Evolutionary conservation across 352 stramenopile genomes (phyloP).

Genomic region (Aphanomyces cochlioides): DNA sequence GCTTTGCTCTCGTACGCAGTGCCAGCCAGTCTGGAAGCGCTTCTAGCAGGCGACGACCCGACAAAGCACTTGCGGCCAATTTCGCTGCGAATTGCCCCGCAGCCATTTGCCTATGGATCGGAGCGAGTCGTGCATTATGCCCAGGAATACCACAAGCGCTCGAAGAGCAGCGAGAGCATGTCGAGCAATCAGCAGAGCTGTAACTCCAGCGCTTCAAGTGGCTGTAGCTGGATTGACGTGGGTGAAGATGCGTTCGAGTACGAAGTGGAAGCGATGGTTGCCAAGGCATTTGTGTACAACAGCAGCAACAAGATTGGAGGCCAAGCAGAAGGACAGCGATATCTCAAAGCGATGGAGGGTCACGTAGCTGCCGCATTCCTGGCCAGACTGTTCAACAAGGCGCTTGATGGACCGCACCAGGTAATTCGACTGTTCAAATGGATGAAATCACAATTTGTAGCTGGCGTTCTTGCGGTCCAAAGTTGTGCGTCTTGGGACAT

Average conservation of each 20-base stretch:
- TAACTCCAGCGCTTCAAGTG: slow-evolving; percentile 36
- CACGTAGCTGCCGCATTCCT: not conserved
- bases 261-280: slow-evolving; percentile 9
- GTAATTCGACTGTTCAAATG: slow-evolving; percentile 12
- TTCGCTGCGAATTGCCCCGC: slow-evolving; percentile 35
- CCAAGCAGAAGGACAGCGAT: not conserved
- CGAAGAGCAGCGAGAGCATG: not conserved
- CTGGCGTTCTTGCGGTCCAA: slow-evolving; percentile 3
- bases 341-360: slow-evolving; percentile 15
- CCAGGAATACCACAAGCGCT: slow-evolving; percentile 32
- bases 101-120: slow-evolving; percentile 44
- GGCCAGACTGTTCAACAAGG: not conserved
- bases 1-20: not conserved
- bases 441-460: not conserved
- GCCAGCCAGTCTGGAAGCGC: not conserved
- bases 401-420: not conserved
- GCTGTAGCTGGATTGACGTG: slow-evolving; percentile 31
- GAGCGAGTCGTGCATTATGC: slow-evolving; percentile 40
- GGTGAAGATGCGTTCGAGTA: not conserved
- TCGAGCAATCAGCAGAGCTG: slow-evolving; percentile 27
- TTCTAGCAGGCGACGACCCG: not conserved
- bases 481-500: not conserved
- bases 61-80: not conserved
- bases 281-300: slow-evolving; percentile 14
- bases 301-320: not conserved